Base-by-base conservation (phyloP, 345 rosid genomes). In the Gynandropsis gynandra region DNA sequence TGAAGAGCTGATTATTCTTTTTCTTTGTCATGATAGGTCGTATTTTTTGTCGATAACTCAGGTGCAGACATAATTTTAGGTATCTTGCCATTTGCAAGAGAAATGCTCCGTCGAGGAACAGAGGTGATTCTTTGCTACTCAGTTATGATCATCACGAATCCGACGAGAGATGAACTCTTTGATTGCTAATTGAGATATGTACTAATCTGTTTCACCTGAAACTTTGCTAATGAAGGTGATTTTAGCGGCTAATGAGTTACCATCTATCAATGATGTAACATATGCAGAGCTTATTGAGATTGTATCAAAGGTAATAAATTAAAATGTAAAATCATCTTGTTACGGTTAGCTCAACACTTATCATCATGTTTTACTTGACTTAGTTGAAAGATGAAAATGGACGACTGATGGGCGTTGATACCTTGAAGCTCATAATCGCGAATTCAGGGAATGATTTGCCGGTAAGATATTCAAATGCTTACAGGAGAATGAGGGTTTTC, bases 1-100 rank as follows among this genome's bases (percentile, higher is more conserved):
- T 44, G 39, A 31, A 19, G 13, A 21, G 42, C 44, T 63, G 42
- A 56, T 56, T 14, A 20, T 0, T 11, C 15, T 43, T n/a, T n/a
- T n/a, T n/a, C n/a, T 52, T 58, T 69, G 50, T 36, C 54, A 31
- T 63, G 54, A 31, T 85, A 92, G 99, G 95, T 80, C 45, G 69
- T 85, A 66, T 88, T 93, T 56, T 93, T 83, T 76, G 94, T 88
- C 45, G 97, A 93, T 65, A 88, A 93, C 68, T 88, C 99, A 68
- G 97, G 99, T 57, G 99, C 99, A 17, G 97, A 93, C 75, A 80
- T 93, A 29, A 77, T 93, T 67, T 70, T 88, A 78, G 99, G 99
- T 51, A 81, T 93, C 51, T 72, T 93, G 44, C 97, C 97, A 7
- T 88, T 93, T 59, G 87, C 85, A 27, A 88, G 99, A 70, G 99